Evolutionary conservation across 2,329 filamentous ascomycete genomes (phyloP).

Genomic region (Eurotiales sp.): DNA sequence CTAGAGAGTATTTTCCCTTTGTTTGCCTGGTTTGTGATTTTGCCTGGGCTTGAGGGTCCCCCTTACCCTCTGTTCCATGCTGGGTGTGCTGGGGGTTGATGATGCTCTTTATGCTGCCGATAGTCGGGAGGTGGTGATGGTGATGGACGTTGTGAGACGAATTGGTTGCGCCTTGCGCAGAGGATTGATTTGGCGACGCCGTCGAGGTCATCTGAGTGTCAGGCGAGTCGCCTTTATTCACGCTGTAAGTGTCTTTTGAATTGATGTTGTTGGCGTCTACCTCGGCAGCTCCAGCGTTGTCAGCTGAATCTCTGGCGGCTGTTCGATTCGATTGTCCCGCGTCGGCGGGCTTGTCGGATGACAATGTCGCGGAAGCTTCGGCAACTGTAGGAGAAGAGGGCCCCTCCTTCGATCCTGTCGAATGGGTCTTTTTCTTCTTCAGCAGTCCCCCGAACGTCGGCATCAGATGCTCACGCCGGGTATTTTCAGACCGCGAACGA

Average conservation of each 20-base stretch:
- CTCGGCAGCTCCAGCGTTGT: slow-evolving; percentile 21
- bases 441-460: slow-evolving; percentile 85
- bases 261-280: slow-evolving; percentile 8
- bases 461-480: slow-evolving; percentile 55
- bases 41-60: slow-evolving; percentile 17
- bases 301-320: slow-evolving; percentile 18
- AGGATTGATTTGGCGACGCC: slow-evolving; percentile 30
- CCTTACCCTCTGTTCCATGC: slow-evolving; percentile 4
- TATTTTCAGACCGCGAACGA: slow-evolving; percentile 21
- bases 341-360: slow-evolving; percentile 18
- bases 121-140: slow-evolving; percentile 52
- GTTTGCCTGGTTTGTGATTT: slow-evolving; percentile 16
- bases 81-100: slow-evolving; percentile 61
- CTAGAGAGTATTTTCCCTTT: slow-evolving; percentile 83
- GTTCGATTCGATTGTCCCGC: slow-evolving; percentile 20
- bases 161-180: slow-evolving; percentile 26
- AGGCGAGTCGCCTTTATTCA: background rate
- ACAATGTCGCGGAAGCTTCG: slow-evolving; percentile 45
- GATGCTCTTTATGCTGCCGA: slow-evolving; percentile 77
- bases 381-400: slow-evolving; percentile 62
- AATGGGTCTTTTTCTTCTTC: slow-evolving; percentile 98
- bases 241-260: slow-evolving; percentile 12
- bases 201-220: slow-evolving; percentile 26
- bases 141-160: slow-evolving; percentile 31
- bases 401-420: slow-evolving; percentile 56